Percentiles rank a stretch among this genome's conserved stretches.
Evolutionary conservation across 2,329 filamentous ascomycete genomes (phyloP).

Genomic region (Bimuria novae-zelandiae): DNA sequence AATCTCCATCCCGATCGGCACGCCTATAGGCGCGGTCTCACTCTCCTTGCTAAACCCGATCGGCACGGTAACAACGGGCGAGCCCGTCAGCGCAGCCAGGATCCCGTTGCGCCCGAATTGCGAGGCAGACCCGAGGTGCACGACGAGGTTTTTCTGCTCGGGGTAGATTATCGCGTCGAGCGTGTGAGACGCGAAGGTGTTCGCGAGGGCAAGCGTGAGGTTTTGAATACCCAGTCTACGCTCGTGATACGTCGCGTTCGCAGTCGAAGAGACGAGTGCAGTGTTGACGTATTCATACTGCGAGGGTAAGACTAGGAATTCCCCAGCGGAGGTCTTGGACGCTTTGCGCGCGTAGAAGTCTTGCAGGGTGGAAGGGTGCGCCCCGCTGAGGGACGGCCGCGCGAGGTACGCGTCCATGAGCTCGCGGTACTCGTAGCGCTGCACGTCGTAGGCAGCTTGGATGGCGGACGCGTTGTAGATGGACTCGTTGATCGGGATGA

Average conservation of each 20-base stretch:
- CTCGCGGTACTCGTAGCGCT: constrained; percentile 64
- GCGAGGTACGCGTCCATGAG: constrained; percentile 61
- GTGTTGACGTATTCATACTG: constrained; percentile 62
- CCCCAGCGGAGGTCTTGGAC: constrained; percentile 39
- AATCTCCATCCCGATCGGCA: constrained; percentile 69
- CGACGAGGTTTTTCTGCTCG: constrained; percentile 67
- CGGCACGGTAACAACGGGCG: constrained; percentile 59
- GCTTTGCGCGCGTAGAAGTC: constrained; percentile 54
- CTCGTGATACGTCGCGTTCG: constrained; percentile 55
- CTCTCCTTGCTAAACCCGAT: constrained; percentile 58
- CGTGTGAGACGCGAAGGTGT: constrained; percentile 54
- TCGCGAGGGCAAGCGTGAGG: constrained; percentile 57
- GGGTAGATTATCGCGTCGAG: constrained; percentile 67
- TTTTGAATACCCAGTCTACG: constrained; percentile 56
- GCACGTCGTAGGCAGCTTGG: constrained; percentile 58
- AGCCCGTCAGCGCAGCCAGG: constrained; percentile 58
- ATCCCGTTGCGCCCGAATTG: constrained; percentile 66
- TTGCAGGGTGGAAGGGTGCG: constrained; percentile 52
- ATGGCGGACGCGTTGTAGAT: constrained; percentile 60
- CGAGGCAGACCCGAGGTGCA: constrained; percentile 59
- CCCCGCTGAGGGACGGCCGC: constrained; percentile 48
- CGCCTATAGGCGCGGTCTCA: constrained; percentile 57
- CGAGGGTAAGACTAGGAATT: constrained; percentile 64
- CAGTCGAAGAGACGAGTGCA: constrained; percentile 57
- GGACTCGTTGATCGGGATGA: constrained; percentile 56